Base-by-base conservation (phyloP, 2,329 filamentous ascomycete species). In the Colletotrichum spaethianum region DNA sequence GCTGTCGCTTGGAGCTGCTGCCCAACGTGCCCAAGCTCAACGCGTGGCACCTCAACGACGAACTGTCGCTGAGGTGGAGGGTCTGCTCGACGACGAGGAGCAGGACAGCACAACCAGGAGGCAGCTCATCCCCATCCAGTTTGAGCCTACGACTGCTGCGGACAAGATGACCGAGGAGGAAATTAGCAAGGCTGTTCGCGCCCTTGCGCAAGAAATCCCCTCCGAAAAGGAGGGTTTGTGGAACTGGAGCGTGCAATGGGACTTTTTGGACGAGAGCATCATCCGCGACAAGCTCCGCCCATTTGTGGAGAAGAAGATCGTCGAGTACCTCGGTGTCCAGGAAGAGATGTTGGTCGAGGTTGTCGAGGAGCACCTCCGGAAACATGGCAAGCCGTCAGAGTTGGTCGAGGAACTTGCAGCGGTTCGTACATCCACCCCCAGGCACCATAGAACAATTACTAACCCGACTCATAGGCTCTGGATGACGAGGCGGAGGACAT, bases 291-390 rank as follows among this genome's bases (percentile, higher is more conserved):
- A 98, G 80, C 90, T 99, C 76, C 91, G 93, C 78, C 95, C 96
- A 38, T 99, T 98, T 84, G 94, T 98, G 68, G 95, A 98, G 86
- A 97, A 97, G 89, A 99, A 98, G 88, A 94, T 98, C 76, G 93
- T 99, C 73, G 96, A 99, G 82, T 97, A 96, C 77, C 89, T 99
- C 60, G 97, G 97, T 72, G 93, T 99, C 70, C 95, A 98, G 83
- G 96, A 99, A 82, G 94, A 98, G 83, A 92, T 98, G 84, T 86
- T 99, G 59, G 95, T 99, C 40, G 95, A 98, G 79, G 92, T 96
- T 53, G 94, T 98, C 48, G 93, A 98, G 79, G 93, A 95, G 78
- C 94, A 97, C 82, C 85, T 99, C 74, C 90, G 92, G 75, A 92
- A 91, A 77, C 91, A 92, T 76, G 92, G 91, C 33, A 89, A 88